Conservation (phyloP, 2,329 filamentous ascomycete genomes). For the Diplodia sapinea region DNA sequence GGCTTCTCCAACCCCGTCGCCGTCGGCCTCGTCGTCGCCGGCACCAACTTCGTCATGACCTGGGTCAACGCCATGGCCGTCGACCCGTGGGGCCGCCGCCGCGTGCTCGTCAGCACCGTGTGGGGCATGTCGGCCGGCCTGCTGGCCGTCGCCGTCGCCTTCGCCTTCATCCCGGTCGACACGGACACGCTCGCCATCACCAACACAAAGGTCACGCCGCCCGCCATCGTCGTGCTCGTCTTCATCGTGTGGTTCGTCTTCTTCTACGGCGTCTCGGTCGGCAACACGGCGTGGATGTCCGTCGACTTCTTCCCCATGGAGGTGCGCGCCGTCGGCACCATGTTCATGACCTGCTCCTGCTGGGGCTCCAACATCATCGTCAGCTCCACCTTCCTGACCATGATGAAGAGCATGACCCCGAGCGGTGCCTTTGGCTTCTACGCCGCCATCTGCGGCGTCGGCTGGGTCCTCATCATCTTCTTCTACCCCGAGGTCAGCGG, state of each 20-base stretch:
- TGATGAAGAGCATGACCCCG: constrained; percentile 58
- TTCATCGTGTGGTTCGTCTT: constrained; percentile 53
- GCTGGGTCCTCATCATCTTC: constrained; percentile 56
- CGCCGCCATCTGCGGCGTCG: constrained; percentile 56
- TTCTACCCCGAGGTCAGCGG: constrained; percentile 62
- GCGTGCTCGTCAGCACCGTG: constrained; percentile 53
- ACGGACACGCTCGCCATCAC: constrained; percentile 49
- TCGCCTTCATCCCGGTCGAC: constrained; percentile 54
- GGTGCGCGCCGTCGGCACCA: constrained; percentile 56
- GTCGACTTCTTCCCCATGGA: constrained; percentile 57
- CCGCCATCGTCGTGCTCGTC: constrained; percentile 49
- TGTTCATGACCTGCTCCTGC: constrained; percentile 56
- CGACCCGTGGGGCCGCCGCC: constrained; percentile 54
- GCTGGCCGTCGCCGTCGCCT: constrained; percentile 52
- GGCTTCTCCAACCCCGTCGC: constrained; percentile 58
- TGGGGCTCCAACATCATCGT: constrained; percentile 51
- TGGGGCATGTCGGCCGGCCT: constrained; percentile 55
- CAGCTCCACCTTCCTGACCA: constrained; percentile 57
- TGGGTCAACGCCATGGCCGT: constrained; percentile 56
- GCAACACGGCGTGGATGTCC: constrained; percentile 56
- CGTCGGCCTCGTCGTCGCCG: constrained; percentile 54
- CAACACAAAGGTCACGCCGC: constrained; percentile 43
- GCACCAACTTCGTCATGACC: constrained; percentile 58
- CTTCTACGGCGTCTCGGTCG: constrained; percentile 55
- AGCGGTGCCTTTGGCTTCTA: constrained; percentile 61